phyloP scores from a whole-genome alignment of 306 rosid species.

The Sophora flavescens region DNA sequence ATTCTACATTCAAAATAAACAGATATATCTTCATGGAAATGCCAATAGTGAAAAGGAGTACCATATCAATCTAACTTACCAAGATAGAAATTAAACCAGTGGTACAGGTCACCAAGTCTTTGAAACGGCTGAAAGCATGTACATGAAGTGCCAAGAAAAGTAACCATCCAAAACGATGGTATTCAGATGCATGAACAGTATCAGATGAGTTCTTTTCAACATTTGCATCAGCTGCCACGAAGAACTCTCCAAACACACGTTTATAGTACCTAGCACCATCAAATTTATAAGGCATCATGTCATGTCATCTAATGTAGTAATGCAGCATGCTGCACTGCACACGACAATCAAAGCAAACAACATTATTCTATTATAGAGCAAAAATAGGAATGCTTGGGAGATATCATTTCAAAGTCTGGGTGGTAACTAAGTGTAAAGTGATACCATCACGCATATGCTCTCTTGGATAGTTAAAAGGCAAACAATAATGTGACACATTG shows the following conservation, averaged over 20 bases:
- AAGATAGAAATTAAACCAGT: slow-evolving; percentile 88
- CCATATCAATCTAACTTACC: slow-evolving; percentile 63
- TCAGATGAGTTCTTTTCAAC: slow-evolving; percentile 54
- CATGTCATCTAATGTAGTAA: slow-evolving; percentile 12
- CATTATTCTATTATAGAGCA: not conserved
- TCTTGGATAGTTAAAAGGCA: not conserved
- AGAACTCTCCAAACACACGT: slow-evolving; percentile 84
- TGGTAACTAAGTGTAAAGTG: not conserved
- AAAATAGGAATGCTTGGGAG: not conserved
- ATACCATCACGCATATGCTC: slow-evolving; percentile 13
- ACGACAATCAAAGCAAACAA: slow-evolving; percentile 26
- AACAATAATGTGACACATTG: slow-evolving; percentile 18
- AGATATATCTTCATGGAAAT: slow-evolving; percentile 9
- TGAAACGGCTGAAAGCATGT: slow-evolving; percentile 89
- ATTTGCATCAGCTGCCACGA: slow-evolving; percentile 68
- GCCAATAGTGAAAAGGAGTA: slow-evolving; percentile 17
- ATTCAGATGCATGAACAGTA: slow-evolving; percentile 67
- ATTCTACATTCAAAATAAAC: not conserved
- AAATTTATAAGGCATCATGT: slow-evolving; percentile 37
- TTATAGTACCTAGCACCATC: slow-evolving; percentile 72
- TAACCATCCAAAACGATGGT: slow-evolving; percentile 98
- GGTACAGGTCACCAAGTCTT: slow-evolving; percentile 90
- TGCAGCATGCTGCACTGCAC: not conserved
- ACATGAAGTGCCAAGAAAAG: slow-evolving; percentile 95
- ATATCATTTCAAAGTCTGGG: slow-evolving; percentile 9